Evolutionary conservation across 495 filamentous ascomycete genomes (phyloP).

Genomic region (Hamigera avellanea): DNA sequence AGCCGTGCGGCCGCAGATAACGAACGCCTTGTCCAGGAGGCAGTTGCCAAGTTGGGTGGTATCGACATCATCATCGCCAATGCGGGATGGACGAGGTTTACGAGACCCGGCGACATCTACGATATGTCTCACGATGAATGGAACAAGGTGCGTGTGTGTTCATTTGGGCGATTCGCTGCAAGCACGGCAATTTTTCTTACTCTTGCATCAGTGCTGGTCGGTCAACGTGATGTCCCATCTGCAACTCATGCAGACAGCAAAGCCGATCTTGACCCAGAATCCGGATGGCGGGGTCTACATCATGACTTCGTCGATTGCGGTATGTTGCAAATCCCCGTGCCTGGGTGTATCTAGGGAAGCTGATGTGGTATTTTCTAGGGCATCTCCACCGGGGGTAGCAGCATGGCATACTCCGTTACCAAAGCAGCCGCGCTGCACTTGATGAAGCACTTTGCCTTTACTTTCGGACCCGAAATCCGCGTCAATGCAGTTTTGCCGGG

Average conservation of each 20-base stretch:
- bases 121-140: constrained; percentile 39
- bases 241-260: constrained; percentile 38
- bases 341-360: not conserved
- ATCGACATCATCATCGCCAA: constrained; percentile 3
- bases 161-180: not conserved
- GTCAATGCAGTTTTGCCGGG: constrained; percentile 47
- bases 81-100: constrained; percentile 4
- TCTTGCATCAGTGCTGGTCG: constrained; percentile 27
- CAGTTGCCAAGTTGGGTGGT: not conserved
- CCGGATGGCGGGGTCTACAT: constrained; percentile 44
- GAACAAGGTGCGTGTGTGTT: constrained; percentile 26
- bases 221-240: constrained; percentile 46
- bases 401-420: constrained; percentile 42
- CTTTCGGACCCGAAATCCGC: constrained; percentile 41
- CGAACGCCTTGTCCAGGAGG: not conserved
- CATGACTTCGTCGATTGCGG: constrained; percentile 43
- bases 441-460: constrained; percentile 45
- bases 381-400: constrained; percentile 25
- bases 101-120: constrained; percentile 38
- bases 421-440: constrained; percentile 46
- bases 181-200: too few relatives aligned
- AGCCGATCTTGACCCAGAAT: constrained; percentile 45
- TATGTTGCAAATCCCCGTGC: not conserved
- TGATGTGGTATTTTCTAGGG: constrained; percentile 4
- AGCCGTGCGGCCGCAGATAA: not conserved